These are phyloP conservation scores for Pseudogymnoascus sp. DNA, from an alignment of 2,329 filamentous ascomycete genomes.

Conservation along the genomic window DNA sequence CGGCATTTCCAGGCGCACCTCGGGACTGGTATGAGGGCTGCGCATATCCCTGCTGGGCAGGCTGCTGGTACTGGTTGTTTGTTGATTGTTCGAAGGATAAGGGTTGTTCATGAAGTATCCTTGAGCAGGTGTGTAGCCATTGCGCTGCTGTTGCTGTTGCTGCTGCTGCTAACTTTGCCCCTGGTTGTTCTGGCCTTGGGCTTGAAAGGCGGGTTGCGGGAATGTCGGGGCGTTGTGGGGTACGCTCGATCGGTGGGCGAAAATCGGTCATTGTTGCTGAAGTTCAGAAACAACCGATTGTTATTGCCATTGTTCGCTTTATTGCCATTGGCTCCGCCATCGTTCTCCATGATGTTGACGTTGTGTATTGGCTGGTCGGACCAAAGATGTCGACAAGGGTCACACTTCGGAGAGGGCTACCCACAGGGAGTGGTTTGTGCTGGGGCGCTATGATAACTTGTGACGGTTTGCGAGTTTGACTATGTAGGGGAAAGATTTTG, in stretches of 20 bases:
- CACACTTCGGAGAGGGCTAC: slow-evolving; percentile 1
- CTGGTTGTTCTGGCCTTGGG: slow-evolving; percentile 28
- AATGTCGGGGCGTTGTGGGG: slow-evolving; percentile 94
- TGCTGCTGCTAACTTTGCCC: slow-evolving; percentile 30
- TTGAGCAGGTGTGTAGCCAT: slow-evolving; percentile 37
- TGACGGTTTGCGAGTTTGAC: neutral
- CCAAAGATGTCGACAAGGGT: neutral
- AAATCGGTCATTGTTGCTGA: slow-evolving; percentile 56
- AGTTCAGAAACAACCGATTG: slow-evolving; percentile 58
- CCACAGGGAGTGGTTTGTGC: neutral
- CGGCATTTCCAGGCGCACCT: slow-evolving; percentile 51
- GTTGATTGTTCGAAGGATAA: slow-evolving; percentile 35
- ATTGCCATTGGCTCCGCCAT: slow-evolving; percentile 18
- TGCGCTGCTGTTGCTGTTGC: slow-evolving; percentile 31
- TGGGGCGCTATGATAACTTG: slow-evolving; percentile 1
- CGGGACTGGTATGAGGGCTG: slow-evolving; percentile 37
- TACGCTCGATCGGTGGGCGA: slow-evolving; percentile 54
- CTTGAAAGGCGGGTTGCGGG: slow-evolving; percentile 70
- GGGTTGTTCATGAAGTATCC: slow-evolving; percentile 56
- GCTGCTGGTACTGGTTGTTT: slow-evolving; percentile 39
- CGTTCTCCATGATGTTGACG: neutral
- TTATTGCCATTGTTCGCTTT: slow-evolving; percentile 26
- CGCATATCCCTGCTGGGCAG: slow-evolving; percentile 46
- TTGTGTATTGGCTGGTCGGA: neutral
- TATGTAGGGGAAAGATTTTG: neutral